Percentiles rank a stretch among this genome's conserved stretches.
Conservation (phyloP, 2,329 filamentous ascomycete genomes). For the Calonectria multiphialidica region DNA sequence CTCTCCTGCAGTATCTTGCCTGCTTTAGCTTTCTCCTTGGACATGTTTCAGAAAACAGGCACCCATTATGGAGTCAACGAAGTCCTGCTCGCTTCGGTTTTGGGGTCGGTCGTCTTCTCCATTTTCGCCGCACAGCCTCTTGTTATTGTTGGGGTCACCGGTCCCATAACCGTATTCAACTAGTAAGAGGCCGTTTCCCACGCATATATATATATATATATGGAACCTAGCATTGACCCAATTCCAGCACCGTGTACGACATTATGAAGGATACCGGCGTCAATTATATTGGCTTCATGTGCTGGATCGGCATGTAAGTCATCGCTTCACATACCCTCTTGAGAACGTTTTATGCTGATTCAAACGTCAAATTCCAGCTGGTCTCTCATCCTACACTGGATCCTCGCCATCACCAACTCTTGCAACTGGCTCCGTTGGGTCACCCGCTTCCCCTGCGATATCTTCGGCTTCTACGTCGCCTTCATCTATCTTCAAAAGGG, state of each 20-base stretch:
- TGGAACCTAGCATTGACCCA: not conserved
- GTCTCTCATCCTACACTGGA: slow-evolving; percentile 87
- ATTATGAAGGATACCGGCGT: slow-evolving; percentile 83
- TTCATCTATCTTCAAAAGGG: slow-evolving; percentile 94
- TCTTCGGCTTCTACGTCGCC: slow-evolving; percentile 94
- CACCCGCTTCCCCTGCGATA: slow-evolving; percentile 91
- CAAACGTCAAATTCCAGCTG: slow-evolving; percentile 63
- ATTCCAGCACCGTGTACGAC: slow-evolving; percentile 82
- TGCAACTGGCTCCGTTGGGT: slow-evolving; percentile 93
- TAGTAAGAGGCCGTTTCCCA: slow-evolving; percentile 64
- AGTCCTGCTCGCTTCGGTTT: slow-evolving; percentile 86
- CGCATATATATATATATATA: not conserved
- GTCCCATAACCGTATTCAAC: slow-evolving; percentile 93
- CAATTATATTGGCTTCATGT: slow-evolving; percentile 91
- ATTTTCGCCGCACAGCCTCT: slow-evolving; percentile 85
- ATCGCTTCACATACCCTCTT: too few species aligned
- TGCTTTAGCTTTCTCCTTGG: slow-evolving; percentile 87
- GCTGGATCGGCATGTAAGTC: slow-evolving; percentile 83
- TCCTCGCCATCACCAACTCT: slow-evolving; percentile 85
- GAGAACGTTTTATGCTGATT: not conserved
- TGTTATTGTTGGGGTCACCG: slow-evolving; percentile 91
- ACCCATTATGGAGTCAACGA: slow-evolving; percentile 92
- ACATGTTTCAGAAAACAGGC: slow-evolving; percentile 92
- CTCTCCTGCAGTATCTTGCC: slow-evolving; percentile 77
- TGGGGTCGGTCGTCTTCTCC: slow-evolving; percentile 85